Conservation (phyloP, 345 rosid genomes). For the Sisymbrium altissimum region DNA sequence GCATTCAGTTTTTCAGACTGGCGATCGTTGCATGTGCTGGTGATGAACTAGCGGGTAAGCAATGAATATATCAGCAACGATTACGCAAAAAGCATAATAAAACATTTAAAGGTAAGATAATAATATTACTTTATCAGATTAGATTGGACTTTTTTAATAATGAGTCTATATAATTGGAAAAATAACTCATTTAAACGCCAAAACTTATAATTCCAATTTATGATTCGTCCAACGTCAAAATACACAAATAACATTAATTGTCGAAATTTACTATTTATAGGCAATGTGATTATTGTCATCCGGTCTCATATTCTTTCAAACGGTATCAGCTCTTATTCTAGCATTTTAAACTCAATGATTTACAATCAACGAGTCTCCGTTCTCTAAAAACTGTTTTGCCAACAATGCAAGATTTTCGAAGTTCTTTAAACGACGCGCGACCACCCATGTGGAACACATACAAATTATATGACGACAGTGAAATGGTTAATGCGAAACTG, state of each 20-base stretch:
- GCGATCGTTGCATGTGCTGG: constrained; percentile 33
- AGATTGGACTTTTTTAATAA: background rate
- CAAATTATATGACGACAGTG: no score
- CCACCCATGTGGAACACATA: no score
- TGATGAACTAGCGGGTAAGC: constrained; percentile 29
- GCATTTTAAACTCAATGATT: no score
- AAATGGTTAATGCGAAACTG: no score
- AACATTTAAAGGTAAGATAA: background rate
- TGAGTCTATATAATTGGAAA: background rate
- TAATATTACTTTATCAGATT: background rate
- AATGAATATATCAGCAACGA: constrained; percentile 33
- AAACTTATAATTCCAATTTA: background rate
- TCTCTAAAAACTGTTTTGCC: no score
- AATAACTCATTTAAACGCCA: background rate
- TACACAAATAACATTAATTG: background rate
- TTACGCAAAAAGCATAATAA: constrained; percentile 18
- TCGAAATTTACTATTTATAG: background rate
- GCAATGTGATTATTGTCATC: background rate
- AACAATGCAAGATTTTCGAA: no score
- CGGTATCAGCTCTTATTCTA: no score
- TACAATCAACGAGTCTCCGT: no score
- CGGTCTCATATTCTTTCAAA: no score
- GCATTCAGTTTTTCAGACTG: constrained; percentile 22
- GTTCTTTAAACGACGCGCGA: no score
- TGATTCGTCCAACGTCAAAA: background rate